Evolutionary conservation across 352 stramenopile genomes (phyloP), one percentile per base, ranked within the genome.

Genomic region (Vaucheria bursata): DNA sequence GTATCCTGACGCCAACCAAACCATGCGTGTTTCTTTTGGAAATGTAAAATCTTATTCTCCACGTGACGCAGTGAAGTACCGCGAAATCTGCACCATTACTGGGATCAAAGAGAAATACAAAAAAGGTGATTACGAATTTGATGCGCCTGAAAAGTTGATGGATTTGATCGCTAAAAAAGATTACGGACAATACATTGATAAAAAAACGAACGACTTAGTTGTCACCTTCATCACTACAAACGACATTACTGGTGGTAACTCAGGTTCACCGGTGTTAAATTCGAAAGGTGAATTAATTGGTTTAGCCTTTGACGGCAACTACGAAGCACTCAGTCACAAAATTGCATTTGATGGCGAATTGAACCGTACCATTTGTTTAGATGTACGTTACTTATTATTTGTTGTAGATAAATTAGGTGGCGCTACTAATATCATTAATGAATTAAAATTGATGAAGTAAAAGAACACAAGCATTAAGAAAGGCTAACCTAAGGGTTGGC

Each of bases 301-400:
- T 25, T 25, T 59, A 59, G 45, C 45, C 25, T 59, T 59, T 59
- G 45, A 59, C 45, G 45, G 45, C 45, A 59, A 59, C 45, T 59
- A 59, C 45, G 45, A 59, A 59, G 45, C 45, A 59, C 25, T 59
- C 18, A 59, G 45, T 25, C 45, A 59, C 45, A 59, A 59, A 59
- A 59, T 59, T 18, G 45, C 45, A 25, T 59, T 59, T 59, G 45
- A 59, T 59, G 25, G 25, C 18, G 25, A 59, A 18, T 59, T 59
- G 25, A 59, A 59, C 45, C 45, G 45, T 59, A 59, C 45, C 25
- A 59, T 59, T 59, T 59, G 45, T 59, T 18, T 59, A 59, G 45
- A 59, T 59, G 45, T 59, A 59, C 45, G 45, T 59, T 59, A 18
- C 25, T 18, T 59, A 59, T 59, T 59, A 59, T 59, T 59, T 59